A percentile compares a stretch with the other conserved stretches of the same genome.
Evolutionary conservation across 2,329 filamentous ascomycete species (phyloP).

Genomic region (Cadophora sp.): DNA sequence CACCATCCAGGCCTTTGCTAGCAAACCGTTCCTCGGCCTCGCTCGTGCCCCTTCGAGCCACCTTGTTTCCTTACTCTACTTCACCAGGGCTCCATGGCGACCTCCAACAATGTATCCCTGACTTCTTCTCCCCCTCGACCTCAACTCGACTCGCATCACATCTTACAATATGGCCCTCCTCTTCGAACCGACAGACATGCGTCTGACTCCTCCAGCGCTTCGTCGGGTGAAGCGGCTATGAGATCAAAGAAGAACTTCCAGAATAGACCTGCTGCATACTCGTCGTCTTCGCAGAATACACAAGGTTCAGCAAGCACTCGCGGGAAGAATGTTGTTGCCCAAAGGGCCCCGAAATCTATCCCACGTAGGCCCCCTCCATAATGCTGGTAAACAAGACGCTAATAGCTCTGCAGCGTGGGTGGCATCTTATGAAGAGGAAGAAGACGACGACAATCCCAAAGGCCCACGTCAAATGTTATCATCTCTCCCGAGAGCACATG

Average conservation of each 20-base stretch:
- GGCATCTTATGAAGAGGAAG: conserved; percentile 42
- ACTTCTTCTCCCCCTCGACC: conserved; percentile 29
- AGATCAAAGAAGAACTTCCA: conserved; percentile 35
- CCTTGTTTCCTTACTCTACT: not conserved
- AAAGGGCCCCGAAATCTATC: conserved; percentile 41
- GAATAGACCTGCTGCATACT: conserved; percentile 36
- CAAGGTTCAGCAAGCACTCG: conserved; percentile 38
- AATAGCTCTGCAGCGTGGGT: conserved; percentile 43
- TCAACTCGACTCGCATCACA: conserved; percentile 36
- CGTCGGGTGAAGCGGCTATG: conserved; percentile 38
- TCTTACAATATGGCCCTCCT: conserved; percentile 37
- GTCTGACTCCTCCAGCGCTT: conserved; percentile 34
- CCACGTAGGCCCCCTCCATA: conserved; percentile 38
- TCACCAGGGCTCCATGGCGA: conserved; percentile 16
- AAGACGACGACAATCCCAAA: conserved; percentile 34
- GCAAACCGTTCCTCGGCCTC: conserved; percentile 4
- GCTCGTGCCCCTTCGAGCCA: conserved; percentile 18
- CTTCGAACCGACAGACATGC: conserved; percentile 25
- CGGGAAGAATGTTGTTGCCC: conserved; percentile 34
- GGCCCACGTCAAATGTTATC: conserved; percentile 37
- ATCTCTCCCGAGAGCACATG: conserved; percentile 39
- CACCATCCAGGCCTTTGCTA: conserved; percentile 1
- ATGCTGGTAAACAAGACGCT: not conserved
- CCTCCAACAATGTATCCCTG: conserved; percentile 29
- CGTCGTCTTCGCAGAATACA: conserved; percentile 40